Conservation (phyloP, 2,329 filamentous ascomycete genomes). For the Immersiporthe knoxdaviesiana region DNA sequence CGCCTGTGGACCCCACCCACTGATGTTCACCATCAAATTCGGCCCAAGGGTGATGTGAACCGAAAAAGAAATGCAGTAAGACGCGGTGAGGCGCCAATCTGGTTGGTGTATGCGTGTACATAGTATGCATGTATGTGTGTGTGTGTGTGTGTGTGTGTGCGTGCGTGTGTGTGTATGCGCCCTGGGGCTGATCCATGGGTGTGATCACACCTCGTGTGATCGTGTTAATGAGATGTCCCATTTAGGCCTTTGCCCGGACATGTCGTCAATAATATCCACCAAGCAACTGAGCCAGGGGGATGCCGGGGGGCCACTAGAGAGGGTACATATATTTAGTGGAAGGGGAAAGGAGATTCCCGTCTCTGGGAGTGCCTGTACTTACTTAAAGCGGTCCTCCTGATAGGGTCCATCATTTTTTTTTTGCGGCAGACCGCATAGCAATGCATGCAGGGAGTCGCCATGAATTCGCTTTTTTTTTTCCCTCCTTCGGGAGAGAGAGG, state of each 20-base stretch:
- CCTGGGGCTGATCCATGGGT: background rate
- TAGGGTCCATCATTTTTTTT: background rate
- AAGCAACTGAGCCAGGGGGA: background rate
- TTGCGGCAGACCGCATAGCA: background rate
- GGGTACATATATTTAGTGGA: background rate
- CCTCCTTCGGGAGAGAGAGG: too few relatives aligned
- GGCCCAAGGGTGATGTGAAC: background rate
- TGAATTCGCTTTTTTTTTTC: background rate
- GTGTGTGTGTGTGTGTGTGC: too few relatives aligned
- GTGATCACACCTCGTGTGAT: conserved; percentile 6
- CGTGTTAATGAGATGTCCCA: conserved; percentile 3
- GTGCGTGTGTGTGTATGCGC: too few relatives aligned
- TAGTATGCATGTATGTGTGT: too few relatives aligned
- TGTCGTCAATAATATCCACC: conserved; percentile 4
- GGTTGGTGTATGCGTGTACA: too few relatives aligned
- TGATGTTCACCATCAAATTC: background rate
- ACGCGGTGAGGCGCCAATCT: background rate
- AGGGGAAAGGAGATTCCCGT: background rate
- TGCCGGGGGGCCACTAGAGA: background rate
- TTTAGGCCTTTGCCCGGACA: background rate
- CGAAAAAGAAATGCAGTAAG: background rate
- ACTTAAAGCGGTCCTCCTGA: background rate
- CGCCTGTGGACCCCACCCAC: background rate
- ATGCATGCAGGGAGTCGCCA: background rate
- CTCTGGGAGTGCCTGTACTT: background rate